Base-by-base conservation (phyloP, 306 rosid species). In the Styphnolobium japonicum region DNA sequence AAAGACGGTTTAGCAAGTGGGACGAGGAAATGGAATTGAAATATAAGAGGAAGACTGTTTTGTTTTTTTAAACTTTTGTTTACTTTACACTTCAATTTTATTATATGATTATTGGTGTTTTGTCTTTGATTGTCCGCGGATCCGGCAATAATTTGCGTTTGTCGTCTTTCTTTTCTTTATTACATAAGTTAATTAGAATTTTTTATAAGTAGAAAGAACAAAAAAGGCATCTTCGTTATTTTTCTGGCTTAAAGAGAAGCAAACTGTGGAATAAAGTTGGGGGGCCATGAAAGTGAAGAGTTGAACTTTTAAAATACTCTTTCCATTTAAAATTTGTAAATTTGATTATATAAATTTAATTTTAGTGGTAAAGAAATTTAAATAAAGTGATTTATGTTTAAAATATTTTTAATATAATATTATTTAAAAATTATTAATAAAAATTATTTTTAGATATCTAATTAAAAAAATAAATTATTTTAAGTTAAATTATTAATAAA, bases 71-170 rank as follows among this genome's bases (percentile, higher is more conserved):
- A 58, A 34, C 57, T 79, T 73, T 75, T 85, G 73, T 33, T 76
- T 58, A 21, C 70, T 70, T 70, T 67, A 33, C 39, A 21, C 75
- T 75, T 64, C 16, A 34, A 56, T 75, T 77, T 74, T 37, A 15
- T 85, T 74, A 73, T 68, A 12, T 4, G 49, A 77, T 25, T 51
- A 68, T 76, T 76, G 75, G 61, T 72, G 73, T 64, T 69, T 82
- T 82, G 81, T 70, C 87, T 82, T 79, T 81, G 71, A 72, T 43
- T 83, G 57, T 76, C 83, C 83, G 65, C 78, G 73, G 82, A 86
- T 82, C 78, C 76, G 33, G 84, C 84, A 89, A 86, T 86, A 86
- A 76, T 83, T 49, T 76, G 71, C 67, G 66, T 65, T 86, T 86
- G 87, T 83, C 83, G 53, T 83, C 3, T 83, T 71, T 48, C 75